These are phyloP conservation scores for Nemophila menziesii DNA, from an alignment of 257 asterid genomes.

Conservation along the genomic window DNA sequence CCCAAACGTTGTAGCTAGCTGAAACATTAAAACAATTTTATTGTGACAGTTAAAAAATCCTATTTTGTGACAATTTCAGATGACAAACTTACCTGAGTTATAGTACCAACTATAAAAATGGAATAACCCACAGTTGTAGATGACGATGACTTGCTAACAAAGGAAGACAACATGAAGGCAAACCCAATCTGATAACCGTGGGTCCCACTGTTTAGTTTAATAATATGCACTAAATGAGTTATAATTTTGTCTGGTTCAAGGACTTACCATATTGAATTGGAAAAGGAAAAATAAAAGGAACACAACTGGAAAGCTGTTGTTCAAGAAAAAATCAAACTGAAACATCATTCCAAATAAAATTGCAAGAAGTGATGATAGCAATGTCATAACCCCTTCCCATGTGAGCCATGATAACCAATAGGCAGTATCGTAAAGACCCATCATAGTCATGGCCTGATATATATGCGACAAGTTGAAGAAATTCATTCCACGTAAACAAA, in stretches of 20 bases:
- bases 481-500: not conserved
- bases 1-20: constrained; percentile 84
- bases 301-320: not conserved
- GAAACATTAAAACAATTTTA: constrained; percentile 17
- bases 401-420: constrained; percentile 2
- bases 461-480: not conserved
- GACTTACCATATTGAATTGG: not conserved
- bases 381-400: not conserved
- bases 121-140: not conserved
- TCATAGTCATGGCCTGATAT: constrained; percentile 1
- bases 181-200: not conserved
- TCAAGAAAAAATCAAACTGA: not conserved
- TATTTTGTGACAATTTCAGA: no score
- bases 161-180: not conserved
- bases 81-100: not conserved
- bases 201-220: not conserved
- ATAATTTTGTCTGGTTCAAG: not conserved
- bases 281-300: not conserved
- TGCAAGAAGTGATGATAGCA: not conserved
- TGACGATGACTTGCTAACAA: not conserved
- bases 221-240: not conserved
- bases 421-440: constrained; percentile 1
- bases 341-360: not conserved
- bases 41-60: constrained; percentile 6
- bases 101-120: not conserved